These are phyloP conservation scores for Sporothrix globosa DNA, from an alignment of 2,329 filamentous ascomycete species.

Conservation along the genomic window DNA sequence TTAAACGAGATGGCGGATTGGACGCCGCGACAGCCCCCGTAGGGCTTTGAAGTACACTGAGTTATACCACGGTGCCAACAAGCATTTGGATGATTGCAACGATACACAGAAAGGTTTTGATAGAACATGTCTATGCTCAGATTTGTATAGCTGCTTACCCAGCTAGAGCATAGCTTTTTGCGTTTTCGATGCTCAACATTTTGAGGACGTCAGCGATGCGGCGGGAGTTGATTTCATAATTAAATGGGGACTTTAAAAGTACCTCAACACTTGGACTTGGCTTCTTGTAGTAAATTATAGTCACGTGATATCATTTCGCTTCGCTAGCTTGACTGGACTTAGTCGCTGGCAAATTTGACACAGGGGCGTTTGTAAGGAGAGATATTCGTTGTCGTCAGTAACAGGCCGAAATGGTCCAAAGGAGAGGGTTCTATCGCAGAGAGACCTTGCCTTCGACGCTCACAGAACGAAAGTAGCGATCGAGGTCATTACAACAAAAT, in stretches of 20 bases:
- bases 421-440: background rate
- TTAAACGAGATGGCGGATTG: slow-evolving; percentile 49
- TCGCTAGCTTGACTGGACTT: background rate
- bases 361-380: background rate
- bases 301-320: background rate
- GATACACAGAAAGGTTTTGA: background rate
- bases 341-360: background rate
- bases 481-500: background rate
- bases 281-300: background rate
- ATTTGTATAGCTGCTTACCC: background rate
- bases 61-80: too few species aligned
- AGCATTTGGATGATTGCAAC: background rate
- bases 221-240: too few species aligned
- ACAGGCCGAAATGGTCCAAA: background rate
- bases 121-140: background rate
- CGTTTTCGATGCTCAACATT: background rate
- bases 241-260: too few species aligned
- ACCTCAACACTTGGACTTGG: too few species aligned
- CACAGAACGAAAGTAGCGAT: background rate
- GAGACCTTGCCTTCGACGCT: background rate
- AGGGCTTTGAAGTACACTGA: background rate
- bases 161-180: background rate
- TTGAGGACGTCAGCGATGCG: too few species aligned
- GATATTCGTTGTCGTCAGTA: background rate
- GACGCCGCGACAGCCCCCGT: background rate